Base-by-base conservation (phyloP, 2,329 filamentous ascomycete species). In the Trichoderma sp. region DNA sequence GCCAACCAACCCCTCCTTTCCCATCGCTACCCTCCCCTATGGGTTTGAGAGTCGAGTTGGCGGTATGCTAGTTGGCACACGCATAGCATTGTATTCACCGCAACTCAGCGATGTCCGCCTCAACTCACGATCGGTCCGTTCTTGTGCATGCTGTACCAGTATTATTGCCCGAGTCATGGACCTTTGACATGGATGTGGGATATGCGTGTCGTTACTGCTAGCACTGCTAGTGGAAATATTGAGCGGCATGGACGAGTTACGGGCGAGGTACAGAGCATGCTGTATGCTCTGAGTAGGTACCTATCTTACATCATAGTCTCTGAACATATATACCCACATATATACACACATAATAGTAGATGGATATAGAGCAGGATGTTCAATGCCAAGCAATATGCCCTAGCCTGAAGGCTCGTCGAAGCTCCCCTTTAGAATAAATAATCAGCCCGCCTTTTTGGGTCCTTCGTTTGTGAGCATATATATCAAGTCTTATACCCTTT, bases 401-500 rank as follows among this genome's bases (percentile, higher is more conserved):
- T 27, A 56, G 19, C 43, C 33, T 43, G 19, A 31, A n/a, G 43
- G 52, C 21, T 13, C 52, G 16, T 35, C 7, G 21, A 55, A 24
- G 13, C 61, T 56, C 35, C 24, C 62, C 52, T 65, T 37, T 43
- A 21, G 13, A 13, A 35, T 43, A 35, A 35, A 27, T 5, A 21
- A 57, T 43, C 62, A 52, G 61, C n/a, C 52, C 62, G 19, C 35
- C 52, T 55, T 53, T 53, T 55, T 37, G 49, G 31, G 61, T n/a
- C 27, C 19, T 65, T 33, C 35, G 52, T 65, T 56, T 52, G 13
- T 31, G 33, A 55, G 53, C 24, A 55, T 35, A 57, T 47, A 43
- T 29, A n/a, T n/a, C n/a, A 52, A 27, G 33, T 49, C 21, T 58
- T 58, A 66, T 58, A 49, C 63, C 63, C 53, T 57, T 66, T 66